A percentile compares a stretch with the other conserved stretches of the same genome.
These are phyloP conservation scores for Ceratocystiopsis sp. DNA, from an alignment of 2,329 filamentous ascomycete genomes.

Conservation along the genomic window DNA sequence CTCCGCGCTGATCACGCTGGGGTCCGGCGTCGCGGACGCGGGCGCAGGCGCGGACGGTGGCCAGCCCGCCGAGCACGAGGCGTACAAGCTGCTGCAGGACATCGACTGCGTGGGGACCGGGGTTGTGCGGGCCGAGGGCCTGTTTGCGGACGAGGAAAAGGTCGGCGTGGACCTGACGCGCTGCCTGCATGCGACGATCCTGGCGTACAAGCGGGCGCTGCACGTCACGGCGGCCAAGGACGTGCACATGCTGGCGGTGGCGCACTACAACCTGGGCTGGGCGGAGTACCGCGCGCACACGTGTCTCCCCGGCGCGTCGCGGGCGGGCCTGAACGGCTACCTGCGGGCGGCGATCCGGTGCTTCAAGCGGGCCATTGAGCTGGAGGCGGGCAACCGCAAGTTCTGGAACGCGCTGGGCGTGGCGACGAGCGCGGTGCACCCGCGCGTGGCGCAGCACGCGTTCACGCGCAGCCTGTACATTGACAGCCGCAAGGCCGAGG, in stretches of 20 bases:
- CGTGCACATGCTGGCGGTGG: conserved; percentile 77
- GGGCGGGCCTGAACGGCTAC: conserved; percentile 47
- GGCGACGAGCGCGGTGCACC: conserved; percentile 71
- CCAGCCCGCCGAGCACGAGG: conserved; percentile 13
- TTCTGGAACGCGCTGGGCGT: conserved; percentile 97
- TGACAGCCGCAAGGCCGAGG: conserved; percentile 68
- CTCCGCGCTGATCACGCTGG: conserved; percentile 33
- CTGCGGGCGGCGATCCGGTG: conserved; percentile 69
- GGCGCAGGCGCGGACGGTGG: conserved; percentile 18
- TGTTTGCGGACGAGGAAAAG: conserved; percentile 29
- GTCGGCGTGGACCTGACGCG: conserved; percentile 34
- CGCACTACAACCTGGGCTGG: conserved; percentile 94
- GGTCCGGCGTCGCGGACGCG: conserved; percentile 18
- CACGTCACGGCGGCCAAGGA: conserved; percentile 55
- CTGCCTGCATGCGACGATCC: conserved; percentile 54
- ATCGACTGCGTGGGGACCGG: conserved; percentile 45
- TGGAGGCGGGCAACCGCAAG: conserved; percentile 84
- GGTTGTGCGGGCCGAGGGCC: conserved; percentile 26
- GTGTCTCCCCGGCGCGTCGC: conserved; percentile 36
- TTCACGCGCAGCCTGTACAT: conserved; percentile 86
- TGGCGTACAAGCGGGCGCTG: conserved; percentile 79
- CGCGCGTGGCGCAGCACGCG: conserved; percentile 78
- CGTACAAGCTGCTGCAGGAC: conserved; percentile 47
- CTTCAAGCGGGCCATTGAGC: conserved; percentile 90
- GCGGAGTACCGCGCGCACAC: conserved; percentile 69